Base-by-base conservation (phyloP, 768 basidiomycete genomes). In the Sporobolomyces phaffii region DNA sequence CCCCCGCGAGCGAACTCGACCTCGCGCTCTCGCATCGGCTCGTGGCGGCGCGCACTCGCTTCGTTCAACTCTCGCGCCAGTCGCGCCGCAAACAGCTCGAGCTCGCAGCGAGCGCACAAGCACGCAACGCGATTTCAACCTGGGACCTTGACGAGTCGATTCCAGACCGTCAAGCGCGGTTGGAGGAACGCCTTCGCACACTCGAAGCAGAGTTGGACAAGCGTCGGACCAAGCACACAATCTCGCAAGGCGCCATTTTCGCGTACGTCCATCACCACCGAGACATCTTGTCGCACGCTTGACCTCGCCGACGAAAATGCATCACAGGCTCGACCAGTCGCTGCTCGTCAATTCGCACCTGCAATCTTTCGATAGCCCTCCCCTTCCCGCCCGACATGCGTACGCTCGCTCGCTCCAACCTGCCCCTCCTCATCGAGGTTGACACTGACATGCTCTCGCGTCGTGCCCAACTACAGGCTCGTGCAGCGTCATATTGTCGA, bases 321-420 rank as follows among this genome's bases (percentile, higher is more conserved):
- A n/a, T n/a, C n/a, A n/a, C 48, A 62, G 53, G 14, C 29, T 62
- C 17, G 60, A 61, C 34, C 40, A 33, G 28, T 31, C 54, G 10
- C 54, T 29, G 20, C 54, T 62, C 40, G 51, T 58, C 36, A 2
- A 40, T 11, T 6, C 26, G 5, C 53, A 62, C 41, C 14, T 61
- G 76, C 77, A 18, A 87, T 85, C 33, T 87, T 5, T 10, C 29
- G 11, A 1, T 26, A 5, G 13, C 17, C 60, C 48, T 58, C 34
- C 54, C 57, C n/a, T 1, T 20, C 40, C 40, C 13, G 0, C 66
- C 54, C 49, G 66, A 62, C 66, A 2, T 26, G 24, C 34, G 17
- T 24, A 38, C 29, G 28, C 34, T 29, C 38, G 6, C 22, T 33
- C 36, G 29, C n/a, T n/a, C n/a, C n/a, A n/a, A n/a, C n/a, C n/a